Percentiles rank a stretch among this genome's conserved stretches.
phyloP scores from a whole-genome alignment of 1,284 basidiomycete genomes.

The Melampsora larici-populina region DNA sequence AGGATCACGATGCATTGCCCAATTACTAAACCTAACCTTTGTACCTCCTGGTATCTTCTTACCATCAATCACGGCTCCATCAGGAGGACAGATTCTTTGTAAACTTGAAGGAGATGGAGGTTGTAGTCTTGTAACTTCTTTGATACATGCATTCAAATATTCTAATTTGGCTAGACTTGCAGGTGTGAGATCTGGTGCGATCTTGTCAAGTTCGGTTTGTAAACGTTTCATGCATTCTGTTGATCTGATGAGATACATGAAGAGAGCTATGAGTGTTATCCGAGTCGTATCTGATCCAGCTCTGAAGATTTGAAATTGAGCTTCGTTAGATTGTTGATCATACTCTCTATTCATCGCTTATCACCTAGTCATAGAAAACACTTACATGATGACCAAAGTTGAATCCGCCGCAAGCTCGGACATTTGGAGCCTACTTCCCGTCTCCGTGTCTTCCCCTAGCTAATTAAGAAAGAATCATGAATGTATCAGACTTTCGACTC shows the following conservation, averaged over 20 bases:
- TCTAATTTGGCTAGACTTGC: slow-evolving; percentile 47
- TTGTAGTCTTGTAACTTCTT: slow-evolving; percentile 51
- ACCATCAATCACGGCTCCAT: slow-evolving; percentile 49
- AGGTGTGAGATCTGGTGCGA: slow-evolving; percentile 47
- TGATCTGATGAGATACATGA: slow-evolving; percentile 50
- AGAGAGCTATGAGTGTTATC: slow-evolving; percentile 48
- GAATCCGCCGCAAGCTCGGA: slow-evolving; percentile 35
- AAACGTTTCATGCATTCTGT: slow-evolving; percentile 47
- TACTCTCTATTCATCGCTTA: background rate
- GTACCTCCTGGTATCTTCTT: slow-evolving; percentile 49
- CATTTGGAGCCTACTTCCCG: slow-evolving; percentile 14
- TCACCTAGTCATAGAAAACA: background rate
- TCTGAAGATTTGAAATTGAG: background rate
- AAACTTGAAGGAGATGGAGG: slow-evolving; percentile 52
- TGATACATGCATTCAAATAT: slow-evolving; percentile 52
- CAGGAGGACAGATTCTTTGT: slow-evolving; percentile 49
- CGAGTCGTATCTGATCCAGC: slow-evolving; percentile 52
- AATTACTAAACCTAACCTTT: slow-evolving; percentile 50
- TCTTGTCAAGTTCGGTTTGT: slow-evolving; percentile 47
- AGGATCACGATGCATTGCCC: slow-evolving; percentile 49
- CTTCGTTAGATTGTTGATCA: background rate
- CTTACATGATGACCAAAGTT: slow-evolving; percentile 30
- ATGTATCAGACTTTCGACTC: background rate
- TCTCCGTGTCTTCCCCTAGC: slow-evolving; percentile 35
- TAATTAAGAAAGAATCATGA: background rate